Evolutionary conservation across 2,329 filamentous ascomycete genomes (phyloP).

Genomic region (Graphilbum ipis-grandicollis): DNA sequence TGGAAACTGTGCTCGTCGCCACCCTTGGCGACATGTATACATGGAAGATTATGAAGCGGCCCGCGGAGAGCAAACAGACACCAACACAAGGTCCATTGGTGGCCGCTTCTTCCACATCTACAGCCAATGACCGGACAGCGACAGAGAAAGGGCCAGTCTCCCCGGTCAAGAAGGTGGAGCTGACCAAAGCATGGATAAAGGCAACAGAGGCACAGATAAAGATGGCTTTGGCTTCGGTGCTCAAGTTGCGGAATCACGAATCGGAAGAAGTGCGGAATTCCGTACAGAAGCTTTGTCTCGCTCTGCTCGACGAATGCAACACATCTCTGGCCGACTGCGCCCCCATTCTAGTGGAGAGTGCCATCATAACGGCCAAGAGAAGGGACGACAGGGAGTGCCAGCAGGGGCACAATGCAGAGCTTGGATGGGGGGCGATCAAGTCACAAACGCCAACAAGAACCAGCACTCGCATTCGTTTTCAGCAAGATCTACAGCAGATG

Average conservation of each 20-base stretch:
- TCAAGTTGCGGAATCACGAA: conserved; percentile 57
- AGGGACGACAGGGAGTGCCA: conserved; percentile 5
- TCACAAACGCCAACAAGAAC: no score
- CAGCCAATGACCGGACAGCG: no score
- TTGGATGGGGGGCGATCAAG: no score
- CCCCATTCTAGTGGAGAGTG: conserved; percentile 61
- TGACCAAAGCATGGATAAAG: conserved; percentile 48
- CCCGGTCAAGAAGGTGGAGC: conserved; percentile 1
- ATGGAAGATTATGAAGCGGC: conserved; percentile 12
- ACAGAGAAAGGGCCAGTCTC: neutral
- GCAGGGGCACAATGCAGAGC: neutral
- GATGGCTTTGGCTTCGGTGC: conserved; percentile 59
- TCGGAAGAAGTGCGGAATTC: conserved; percentile 50
- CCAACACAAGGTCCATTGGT: neutral
- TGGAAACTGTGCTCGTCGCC: conserved; percentile 35
- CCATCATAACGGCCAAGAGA: conserved; percentile 50
- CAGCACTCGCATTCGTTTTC: neutral
- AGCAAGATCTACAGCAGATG: conserved; percentile 26
- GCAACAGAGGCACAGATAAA: conserved; percentile 71
- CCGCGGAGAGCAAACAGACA: no score
- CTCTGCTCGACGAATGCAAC: conserved; percentile 63
- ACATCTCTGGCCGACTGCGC: conserved; percentile 52
- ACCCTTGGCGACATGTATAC: conserved; percentile 42
- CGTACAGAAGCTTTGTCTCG: conserved; percentile 54
- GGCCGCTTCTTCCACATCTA: neutral